phyloP scores from a whole-genome alignment of 2,329 filamentous ascomycete species.

The Penicillium sp. region DNA sequence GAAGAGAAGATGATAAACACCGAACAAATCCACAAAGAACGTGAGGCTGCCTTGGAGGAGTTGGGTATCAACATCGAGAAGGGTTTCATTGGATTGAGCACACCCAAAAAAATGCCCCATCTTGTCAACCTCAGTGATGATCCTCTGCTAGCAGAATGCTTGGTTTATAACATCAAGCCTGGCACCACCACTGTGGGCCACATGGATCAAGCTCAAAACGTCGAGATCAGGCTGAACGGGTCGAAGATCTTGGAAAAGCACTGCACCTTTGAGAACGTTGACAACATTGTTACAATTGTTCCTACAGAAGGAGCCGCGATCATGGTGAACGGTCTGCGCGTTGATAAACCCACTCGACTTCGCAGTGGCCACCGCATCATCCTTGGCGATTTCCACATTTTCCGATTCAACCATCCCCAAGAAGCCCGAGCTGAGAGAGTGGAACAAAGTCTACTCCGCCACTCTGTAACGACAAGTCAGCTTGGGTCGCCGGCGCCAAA shows the following conservation, averaged over 20 bases:
- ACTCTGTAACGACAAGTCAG: slow-evolving; percentile 69
- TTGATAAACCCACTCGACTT: slow-evolving; percentile 80
- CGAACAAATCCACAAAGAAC: slow-evolving; percentile 95
- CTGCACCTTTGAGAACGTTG: slow-evolving; percentile 89
- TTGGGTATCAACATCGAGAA: slow-evolving; percentile 99
- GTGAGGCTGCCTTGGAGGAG: slow-evolving; percentile 91
- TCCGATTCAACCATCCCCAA: slow-evolving; percentile 96
- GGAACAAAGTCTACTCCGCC: slow-evolving; percentile 81
- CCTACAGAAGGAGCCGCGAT: slow-evolving; percentile 90
- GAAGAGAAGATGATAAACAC: slow-evolving; percentile 95
- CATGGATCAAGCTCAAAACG: slow-evolving; percentile 77
- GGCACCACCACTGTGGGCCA: slow-evolving; percentile 93
- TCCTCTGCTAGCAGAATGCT: slow-evolving; percentile 88
- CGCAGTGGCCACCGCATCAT: slow-evolving; percentile 95
- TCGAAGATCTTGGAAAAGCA: slow-evolving; percentile 90
- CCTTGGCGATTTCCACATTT: slow-evolving; percentile 96
- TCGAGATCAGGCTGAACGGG: slow-evolving; percentile 91
- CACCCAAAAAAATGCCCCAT: slow-evolving; percentile 99
- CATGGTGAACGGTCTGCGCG: slow-evolving; percentile 94
- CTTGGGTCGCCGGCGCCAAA: slow-evolving; percentile 65
- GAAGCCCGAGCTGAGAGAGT: slow-evolving; percentile 91
- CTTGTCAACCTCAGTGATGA: slow-evolving; percentile 96
- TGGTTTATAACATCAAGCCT: slow-evolving; percentile 97
- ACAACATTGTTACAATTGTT: slow-evolving; percentile 88
- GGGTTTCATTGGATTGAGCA: slow-evolving; percentile 91